phyloP scores from a whole-genome alignment of 345 rosid genomes.

The Eucalyptus tenuipes region DNA sequence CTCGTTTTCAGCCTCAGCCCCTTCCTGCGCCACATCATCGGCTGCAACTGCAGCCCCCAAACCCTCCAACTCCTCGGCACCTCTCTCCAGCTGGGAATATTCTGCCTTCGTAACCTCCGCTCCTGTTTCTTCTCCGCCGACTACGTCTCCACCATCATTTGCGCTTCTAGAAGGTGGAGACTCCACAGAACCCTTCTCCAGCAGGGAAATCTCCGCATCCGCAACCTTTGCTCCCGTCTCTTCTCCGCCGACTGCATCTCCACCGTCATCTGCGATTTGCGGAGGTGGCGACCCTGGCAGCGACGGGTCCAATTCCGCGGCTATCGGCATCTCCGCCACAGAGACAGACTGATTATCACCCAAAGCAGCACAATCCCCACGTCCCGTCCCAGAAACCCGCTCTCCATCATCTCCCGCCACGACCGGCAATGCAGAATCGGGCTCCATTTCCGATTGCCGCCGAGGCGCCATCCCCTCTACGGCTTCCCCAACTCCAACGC shows the following conservation, averaged over 20 bases:
- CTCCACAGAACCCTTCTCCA: background rate
- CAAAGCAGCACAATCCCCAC: background rate
- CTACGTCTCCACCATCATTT: background rate
- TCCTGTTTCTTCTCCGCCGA: background rate
- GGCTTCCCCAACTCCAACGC: background rate
- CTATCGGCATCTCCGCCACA: background rate
- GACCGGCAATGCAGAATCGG: background rate
- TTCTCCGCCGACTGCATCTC: background rate
- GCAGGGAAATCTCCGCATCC: background rate
- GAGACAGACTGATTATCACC: background rate
- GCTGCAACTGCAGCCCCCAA: background rate
- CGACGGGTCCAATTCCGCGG: background rate
- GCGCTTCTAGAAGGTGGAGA: background rate
- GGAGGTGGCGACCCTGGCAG: background rate
- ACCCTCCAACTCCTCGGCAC: background rate
- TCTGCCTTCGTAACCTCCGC: background rate
- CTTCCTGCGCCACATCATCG: background rate
- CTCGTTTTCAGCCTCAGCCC: background rate
- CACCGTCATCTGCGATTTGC: background rate
- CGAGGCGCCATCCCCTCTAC: background rate
- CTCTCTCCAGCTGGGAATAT: background rate
- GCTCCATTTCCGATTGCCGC: background rate
- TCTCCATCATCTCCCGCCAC: background rate
- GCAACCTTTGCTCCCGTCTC: background rate
- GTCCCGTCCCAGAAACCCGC: background rate